These are phyloP conservation scores for Phytophthora uliginosa DNA, from an alignment of 352 stramenopile genomes.

Conservation along the genomic window DNA sequence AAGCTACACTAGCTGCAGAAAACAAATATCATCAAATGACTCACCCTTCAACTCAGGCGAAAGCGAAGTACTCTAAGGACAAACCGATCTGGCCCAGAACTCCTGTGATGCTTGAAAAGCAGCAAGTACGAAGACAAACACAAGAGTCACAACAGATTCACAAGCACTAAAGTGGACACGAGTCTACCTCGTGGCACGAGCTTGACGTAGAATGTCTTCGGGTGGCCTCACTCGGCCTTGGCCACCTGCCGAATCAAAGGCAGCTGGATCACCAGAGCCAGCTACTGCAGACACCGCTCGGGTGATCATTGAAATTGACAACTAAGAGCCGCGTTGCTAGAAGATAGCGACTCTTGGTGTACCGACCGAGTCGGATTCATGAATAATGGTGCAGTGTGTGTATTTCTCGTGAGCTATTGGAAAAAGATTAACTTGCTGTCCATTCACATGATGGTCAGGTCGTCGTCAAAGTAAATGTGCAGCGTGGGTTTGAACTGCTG, in stretches of 20 bases:
- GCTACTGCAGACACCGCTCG: constrained; percentile 24
- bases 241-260: constrained; percentile 14
- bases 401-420: neutral
- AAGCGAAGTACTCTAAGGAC: neutral
- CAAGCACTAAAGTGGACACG: neutral
- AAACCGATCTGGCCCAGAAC: constrained; percentile 66
- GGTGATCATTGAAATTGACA: constrained; percentile 23
- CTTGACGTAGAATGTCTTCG: constrained; percentile 59
- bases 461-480: constrained; percentile 96
- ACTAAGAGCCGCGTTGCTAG: constrained; percentile 2
- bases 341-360: constrained; percentile 18
- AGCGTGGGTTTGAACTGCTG: constrained; percentile 91
- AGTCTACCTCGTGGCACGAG: constrained; percentile 46
- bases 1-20: constrained; percentile 51
- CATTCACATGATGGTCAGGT: constrained; percentile 82
- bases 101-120: constrained; percentile 46
- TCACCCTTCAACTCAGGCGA: neutral
- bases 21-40: neutral
- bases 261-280: constrained; percentile 13
- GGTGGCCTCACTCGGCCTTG: constrained; percentile 26
- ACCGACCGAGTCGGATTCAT: too few species aligned
- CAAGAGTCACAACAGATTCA: neutral
- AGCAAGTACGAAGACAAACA: neutral
- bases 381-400: neutral
- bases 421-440: neutral